Base-by-base conservation (phyloP, 371 early-diverging fungal genomes). In the Mucor velutinosus region DNA sequence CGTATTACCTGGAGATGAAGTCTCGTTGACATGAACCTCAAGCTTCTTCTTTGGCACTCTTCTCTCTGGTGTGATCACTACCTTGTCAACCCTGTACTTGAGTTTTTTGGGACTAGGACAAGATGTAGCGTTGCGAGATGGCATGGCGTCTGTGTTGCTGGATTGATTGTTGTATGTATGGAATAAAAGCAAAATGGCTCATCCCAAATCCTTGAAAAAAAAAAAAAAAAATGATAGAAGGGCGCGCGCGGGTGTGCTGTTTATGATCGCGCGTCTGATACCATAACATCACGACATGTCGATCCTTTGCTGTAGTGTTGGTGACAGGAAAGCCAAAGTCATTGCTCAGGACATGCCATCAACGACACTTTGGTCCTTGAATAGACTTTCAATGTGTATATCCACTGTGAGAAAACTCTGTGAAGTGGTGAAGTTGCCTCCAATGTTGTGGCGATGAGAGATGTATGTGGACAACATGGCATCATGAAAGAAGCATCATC, bases 1-100 rank as follows among this genome's bases (percentile, higher is more conserved):
- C n/a, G n/a, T n/a, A n/a, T 53, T 73, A 74, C 74, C 71, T 64
- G 74, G 71, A 19, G 64, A 64, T 25, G 70, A 62, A 6, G 62
- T 37, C 11, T 65, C 58, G 3, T 64, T 64, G 11, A 69, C 65
- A 29, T 35, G 45, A 1, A 72, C 29, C 23, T 21, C 55, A 33
- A 51, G 60, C 21, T 64, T 72, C 21, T 32, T 12, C 21, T 35
- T 58, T 30, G 45, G 8, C 0, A 15, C 35, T 21, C 60, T 58
- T 51, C 5, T 41, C 41, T 53, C 27, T 11, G 27, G 23, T 4
- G 23, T 4, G 11, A 53, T 53, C 14, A 53, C 5, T 25, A 53
- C 53, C 4, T 15, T 53, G 23, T 8, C 25, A 14, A 27, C 25
- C 27, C 27, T 53, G 27, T 25, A 12, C 27, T 53, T 53, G 25